Percentiles rank a stretch among this genome's conserved stretches.
Conservation (phyloP, 2,329 filamentous ascomycete genomes). For the Aschersonia sp. region DNA sequence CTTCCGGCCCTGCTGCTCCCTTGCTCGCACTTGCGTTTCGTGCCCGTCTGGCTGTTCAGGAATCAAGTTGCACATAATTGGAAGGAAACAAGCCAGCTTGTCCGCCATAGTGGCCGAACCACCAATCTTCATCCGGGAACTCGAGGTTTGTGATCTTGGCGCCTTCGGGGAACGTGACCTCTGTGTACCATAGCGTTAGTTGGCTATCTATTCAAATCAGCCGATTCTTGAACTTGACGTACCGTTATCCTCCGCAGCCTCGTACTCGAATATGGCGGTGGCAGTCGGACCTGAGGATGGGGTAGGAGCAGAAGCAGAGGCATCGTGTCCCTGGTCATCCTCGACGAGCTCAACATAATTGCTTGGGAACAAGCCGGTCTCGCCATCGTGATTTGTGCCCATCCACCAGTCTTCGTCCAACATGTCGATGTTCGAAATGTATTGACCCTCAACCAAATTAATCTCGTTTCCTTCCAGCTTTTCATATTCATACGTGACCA, state of each 20-base stretch:
- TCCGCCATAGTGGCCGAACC: constrained; percentile 77
- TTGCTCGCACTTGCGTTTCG: too few relatives aligned
- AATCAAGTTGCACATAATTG: constrained; percentile 51
- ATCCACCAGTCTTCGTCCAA: constrained; percentile 99
- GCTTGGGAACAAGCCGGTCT: constrained; percentile 84
- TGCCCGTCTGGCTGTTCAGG: constrained; percentile 7
- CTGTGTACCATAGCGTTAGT: constrained; percentile 24
- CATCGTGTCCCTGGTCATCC: constrained; percentile 23
- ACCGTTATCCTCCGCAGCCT: constrained; percentile 91
- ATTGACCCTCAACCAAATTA: constrained; percentile 76
- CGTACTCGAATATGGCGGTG: constrained; percentile 86
- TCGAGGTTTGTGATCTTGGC: constrained; percentile 72
- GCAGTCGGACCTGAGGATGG: constrained; percentile 37
- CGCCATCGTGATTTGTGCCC: constrained; percentile 73
- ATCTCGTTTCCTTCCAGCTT: constrained; percentile 97
- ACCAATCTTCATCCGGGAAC: constrained; percentile 98
- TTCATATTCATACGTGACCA: constrained; percentile 90
- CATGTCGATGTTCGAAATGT: constrained; percentile 87
- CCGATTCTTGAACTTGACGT: constrained; percentile 10
- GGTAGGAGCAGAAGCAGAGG: constrained; percentile 17
- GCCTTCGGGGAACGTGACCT: constrained; percentile 74
- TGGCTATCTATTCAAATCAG: too few relatives aligned
- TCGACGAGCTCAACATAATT: constrained; percentile 89
- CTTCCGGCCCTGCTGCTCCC: too few relatives aligned
- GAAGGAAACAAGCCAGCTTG: constrained; percentile 71